A percentile compares a stretch with the other conserved stretches of the same genome.
phyloP scores from a whole-genome alignment of 2,329 filamentous ascomycete species.

The Beauveria asiatica region DNA sequence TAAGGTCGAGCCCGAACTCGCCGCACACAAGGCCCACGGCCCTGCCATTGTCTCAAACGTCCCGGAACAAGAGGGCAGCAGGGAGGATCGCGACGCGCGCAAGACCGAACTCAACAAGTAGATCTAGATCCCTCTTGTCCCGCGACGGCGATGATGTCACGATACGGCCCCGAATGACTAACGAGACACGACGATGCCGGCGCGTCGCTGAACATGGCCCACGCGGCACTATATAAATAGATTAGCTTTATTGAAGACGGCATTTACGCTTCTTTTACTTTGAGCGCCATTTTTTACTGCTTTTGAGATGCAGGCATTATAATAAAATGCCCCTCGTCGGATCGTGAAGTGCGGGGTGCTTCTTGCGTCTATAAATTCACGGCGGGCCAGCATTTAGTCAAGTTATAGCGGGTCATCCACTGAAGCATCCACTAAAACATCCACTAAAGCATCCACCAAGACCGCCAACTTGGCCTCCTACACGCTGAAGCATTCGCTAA shows the following conservation, averaged over 20 bases:
- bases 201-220: not conserved
- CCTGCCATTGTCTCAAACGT: constrained; percentile 48
- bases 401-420: not conserved
- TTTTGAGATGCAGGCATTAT: no score
- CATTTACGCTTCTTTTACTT: not conserved
- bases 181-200: not conserved
- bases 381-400: not conserved
- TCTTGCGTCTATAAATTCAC: not conserved
- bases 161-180: not conserved
- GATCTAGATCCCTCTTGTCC: constrained; percentile 12
- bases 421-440: not conserved
- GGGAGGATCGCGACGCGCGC: constrained; percentile 59
- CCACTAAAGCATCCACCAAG: not conserved
- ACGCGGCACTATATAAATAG: not conserved
- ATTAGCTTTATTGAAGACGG: not conserved
- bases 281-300: not conserved
- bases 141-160: constrained; percentile 19
- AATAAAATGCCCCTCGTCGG: not conserved
- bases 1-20: constrained; percentile 38
- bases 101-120: constrained; percentile 58
- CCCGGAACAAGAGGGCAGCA: constrained; percentile 49
- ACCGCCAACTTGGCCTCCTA: not conserved
- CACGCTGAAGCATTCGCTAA: not conserved
- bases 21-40: constrained; percentile 45
- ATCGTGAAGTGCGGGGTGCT: constrained; percentile 1